phyloP scores from a whole-genome alignment of 805 yeast genomes.

The Hanseniaspora lindneri region DNA sequence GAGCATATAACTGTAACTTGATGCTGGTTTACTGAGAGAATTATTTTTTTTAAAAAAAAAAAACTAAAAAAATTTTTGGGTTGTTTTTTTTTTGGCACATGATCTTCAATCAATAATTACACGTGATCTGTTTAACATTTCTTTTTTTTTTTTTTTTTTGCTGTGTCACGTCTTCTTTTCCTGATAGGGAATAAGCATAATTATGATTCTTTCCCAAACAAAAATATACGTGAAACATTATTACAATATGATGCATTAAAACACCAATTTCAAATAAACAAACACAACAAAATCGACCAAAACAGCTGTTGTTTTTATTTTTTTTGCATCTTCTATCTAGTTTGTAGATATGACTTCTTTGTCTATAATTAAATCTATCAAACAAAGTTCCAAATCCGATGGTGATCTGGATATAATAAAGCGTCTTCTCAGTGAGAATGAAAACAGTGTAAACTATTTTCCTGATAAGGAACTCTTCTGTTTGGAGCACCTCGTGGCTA shows the following conservation, averaged over 20 bases:
- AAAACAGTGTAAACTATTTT: slow-evolving; percentile 26
- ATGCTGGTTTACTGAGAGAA: too few relatives aligned
- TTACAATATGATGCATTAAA: too few relatives aligned
- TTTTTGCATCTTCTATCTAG: background rate
- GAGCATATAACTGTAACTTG: too few relatives aligned
- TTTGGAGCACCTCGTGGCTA: slow-evolving; percentile 47
- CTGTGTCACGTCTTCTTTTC: too few relatives aligned
- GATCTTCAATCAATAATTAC: too few relatives aligned
- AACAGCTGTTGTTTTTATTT: background rate
- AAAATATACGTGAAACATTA: too few relatives aligned
- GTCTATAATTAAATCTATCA: slow-evolving; percentile 10
- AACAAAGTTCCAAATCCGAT: slow-evolving; percentile 8
- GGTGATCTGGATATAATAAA: background rate
- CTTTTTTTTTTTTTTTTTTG: too few relatives aligned
- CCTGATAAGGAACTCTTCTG: slow-evolving; percentile 47
- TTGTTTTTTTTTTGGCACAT: too few relatives aligned
- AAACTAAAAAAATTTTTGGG: background rate
- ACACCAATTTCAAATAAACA: too few relatives aligned
- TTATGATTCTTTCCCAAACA: too few relatives aligned
- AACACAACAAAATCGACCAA: too few relatives aligned
- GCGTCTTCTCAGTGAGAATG: background rate
- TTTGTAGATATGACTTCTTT: background rate
- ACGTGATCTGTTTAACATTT: background rate
- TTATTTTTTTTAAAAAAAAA: background rate
- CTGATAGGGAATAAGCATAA: background rate